These are phyloP conservation scores for Esteya vermicola DNA, from an alignment of 2,329 filamentous ascomycete species.

Conservation along the genomic window DNA sequence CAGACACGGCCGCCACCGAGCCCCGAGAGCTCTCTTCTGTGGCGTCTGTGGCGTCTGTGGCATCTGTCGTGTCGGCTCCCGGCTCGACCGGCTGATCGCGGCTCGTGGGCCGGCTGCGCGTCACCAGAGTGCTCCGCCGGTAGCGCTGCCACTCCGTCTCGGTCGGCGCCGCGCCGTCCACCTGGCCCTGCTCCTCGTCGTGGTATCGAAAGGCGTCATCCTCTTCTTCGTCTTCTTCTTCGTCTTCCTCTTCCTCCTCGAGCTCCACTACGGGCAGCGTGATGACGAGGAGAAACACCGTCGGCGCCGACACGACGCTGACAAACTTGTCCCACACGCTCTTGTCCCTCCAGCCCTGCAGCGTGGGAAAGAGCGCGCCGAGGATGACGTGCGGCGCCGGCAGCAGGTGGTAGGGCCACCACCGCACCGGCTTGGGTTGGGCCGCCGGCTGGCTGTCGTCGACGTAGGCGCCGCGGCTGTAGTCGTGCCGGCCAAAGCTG, in stretches of 20 bases:
- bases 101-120: neutral
- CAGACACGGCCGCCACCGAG: neutral
- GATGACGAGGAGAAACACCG: slow-evolving; percentile 76
- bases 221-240: slow-evolving; percentile 26
- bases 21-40: neutral
- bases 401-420: slow-evolving; percentile 70
- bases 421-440: slow-evolving; percentile 38
- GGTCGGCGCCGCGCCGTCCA: slow-evolving; percentile 6
- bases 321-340: slow-evolving; percentile 71
- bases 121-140: slow-evolving; percentile 26
- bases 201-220: neutral
- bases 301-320: slow-evolving; percentile 72
- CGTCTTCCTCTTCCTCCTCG: slow-evolving; percentile 40
- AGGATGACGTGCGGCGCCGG: slow-evolving; percentile 59
- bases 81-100: no score
- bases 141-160: slow-evolving; percentile 48
- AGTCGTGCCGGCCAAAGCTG: slow-evolving; percentile 32
- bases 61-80: no score
- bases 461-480: slow-evolving; percentile 19
- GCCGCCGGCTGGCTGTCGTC: slow-evolving; percentile 14
- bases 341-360: slow-evolving; percentile 71
- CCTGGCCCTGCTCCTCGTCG: slow-evolving; percentile 16
- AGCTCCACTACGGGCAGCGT: slow-evolving; percentile 85
- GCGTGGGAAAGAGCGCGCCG: slow-evolving; percentile 71
- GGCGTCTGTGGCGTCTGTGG: neutral